These are phyloP conservation scores for Actinomortierella ambigua DNA, from an alignment of 371 early-diverging fungal genomes.

Conservation along the genomic window DNA sequence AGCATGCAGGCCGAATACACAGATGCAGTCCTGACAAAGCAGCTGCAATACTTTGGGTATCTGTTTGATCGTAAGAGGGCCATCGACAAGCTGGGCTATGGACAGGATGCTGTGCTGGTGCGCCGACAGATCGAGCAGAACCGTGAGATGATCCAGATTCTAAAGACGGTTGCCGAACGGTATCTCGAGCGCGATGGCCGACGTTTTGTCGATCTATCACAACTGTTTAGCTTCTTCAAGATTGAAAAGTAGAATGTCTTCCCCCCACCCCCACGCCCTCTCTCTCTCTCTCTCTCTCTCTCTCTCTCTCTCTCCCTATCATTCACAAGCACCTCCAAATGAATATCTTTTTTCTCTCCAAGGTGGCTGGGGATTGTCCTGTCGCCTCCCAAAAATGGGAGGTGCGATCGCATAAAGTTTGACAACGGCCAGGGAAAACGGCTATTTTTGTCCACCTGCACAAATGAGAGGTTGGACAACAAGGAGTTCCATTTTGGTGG, in stretches of 20 bases:
- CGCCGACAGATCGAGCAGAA: constrained; percentile 32
- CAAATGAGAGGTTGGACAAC: no score
- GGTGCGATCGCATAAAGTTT: no score
- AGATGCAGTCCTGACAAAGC: constrained; percentile 64
- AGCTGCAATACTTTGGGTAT: constrained; percentile 64
- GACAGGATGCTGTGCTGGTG: constrained; percentile 17
- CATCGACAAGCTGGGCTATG: constrained; percentile 26
- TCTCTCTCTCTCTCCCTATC: background rate
- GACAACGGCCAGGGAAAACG: no score
- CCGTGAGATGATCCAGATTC: constrained; percentile 21
- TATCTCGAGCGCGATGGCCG: constrained; percentile 68
- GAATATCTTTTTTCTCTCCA: no score
- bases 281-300: constrained; percentile 8
- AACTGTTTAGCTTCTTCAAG: constrained; percentile 53
- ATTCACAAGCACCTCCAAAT: background rate
- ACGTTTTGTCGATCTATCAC: constrained; percentile 64
- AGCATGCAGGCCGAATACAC: constrained; percentile 67
- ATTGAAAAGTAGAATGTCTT: background rate
- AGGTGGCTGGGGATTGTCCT: no score
- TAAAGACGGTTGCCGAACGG: constrained; percentile 54
- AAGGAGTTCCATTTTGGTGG: no score
- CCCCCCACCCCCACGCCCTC: constrained; percentile 1
- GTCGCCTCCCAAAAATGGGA: no score
- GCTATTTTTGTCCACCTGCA: no score
- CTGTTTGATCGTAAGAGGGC: constrained; percentile 58